Evolutionary conservation across 768 basidiomycete genomes (phyloP), one percentile per base, ranked within the genome.

Genomic region (Brasilioporus rufonigricans): DNA sequence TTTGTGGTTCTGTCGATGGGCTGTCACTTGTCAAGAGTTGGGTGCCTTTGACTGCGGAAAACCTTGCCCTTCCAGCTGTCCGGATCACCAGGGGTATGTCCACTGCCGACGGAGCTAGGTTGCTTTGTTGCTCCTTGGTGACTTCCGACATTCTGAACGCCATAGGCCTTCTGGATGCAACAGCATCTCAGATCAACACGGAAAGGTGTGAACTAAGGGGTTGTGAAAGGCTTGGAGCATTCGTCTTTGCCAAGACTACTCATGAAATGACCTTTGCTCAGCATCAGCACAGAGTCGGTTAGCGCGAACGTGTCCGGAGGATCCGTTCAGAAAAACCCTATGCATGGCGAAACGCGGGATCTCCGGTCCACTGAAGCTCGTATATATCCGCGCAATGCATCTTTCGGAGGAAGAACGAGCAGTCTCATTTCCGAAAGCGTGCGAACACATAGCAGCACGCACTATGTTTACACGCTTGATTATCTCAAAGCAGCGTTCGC

Each of bases 171-270:
- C 41, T 31, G 33, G 48, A 35, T 32, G 49, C 19, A 10, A 53
- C 40, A 51, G 31, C 45, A 65, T 65, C 62, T 65, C 26, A 58
- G 65, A 61, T 67, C 51, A 56, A 41, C 50, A 47, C 41, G 26
- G 27, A 45, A 40, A 44, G 57, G 31, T 19, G 45, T 41, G 24
- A 21, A 29, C 44, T 31, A 52, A 2, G 46, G 35, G 35, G 54
- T 23, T n/a, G 45, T 24, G 35, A 46, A 24, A 11, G 19, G 13
- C 39, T 41, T 52, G 53, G 24, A 23, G 40, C 21, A 31, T 29
- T 53, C 52, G n/a, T 53, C 47, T 14, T 26, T 21, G 38, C 50
- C 33, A 41, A 26, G 31, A 19, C 44, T 26, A 19, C 24, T 38
- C 31, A 9, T 24, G 44, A 44, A 7, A 43, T 43, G 13, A 18